Evolutionary conservation across 176 grass and related monocot genomes (phyloP).

Genomic region (Juncus effusus): DNA sequence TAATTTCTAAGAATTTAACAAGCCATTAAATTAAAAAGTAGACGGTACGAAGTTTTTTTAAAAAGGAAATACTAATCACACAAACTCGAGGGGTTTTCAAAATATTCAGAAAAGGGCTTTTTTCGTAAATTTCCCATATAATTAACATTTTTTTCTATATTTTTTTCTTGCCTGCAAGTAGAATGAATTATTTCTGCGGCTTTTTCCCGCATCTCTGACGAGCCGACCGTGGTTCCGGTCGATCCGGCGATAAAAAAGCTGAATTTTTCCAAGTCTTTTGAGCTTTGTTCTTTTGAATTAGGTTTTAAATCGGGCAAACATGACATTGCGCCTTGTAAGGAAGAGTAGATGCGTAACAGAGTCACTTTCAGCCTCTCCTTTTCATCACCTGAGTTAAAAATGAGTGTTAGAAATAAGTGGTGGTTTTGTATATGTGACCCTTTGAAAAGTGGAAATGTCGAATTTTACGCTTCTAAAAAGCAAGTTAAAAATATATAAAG

Average conservation of each 20-base stretch:
- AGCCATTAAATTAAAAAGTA: conserved; percentile 15
- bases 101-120: no score
- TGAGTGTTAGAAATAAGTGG: background rate
- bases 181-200: conserved; percentile 68
- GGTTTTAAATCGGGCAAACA: conserved; percentile 91
- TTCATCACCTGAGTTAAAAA: conserved; percentile 52
- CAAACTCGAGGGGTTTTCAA: no score
- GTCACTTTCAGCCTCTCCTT: conserved; percentile 97
- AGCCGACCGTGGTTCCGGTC: conserved; percentile 62
- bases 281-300: conserved; percentile 54
- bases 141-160: background rate
- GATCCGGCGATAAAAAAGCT: conserved; percentile 73
- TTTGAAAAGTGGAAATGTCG: background rate
- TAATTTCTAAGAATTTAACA: conserved; percentile 16
- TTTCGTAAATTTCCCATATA: no score
- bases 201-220: conserved; percentile 91
- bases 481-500: background rate
- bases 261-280: conserved; percentile 42
- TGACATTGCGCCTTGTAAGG: conserved; percentile 94
- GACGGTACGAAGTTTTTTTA: background rate
- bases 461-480: background rate
- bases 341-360: conserved; percentile 79
- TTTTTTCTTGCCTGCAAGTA: conserved; percentile 61
- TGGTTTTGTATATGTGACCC: background rate
- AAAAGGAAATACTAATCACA: no score